Conservation (phyloP, 345 rosid species). For the Salix suchowensis region DNA sequence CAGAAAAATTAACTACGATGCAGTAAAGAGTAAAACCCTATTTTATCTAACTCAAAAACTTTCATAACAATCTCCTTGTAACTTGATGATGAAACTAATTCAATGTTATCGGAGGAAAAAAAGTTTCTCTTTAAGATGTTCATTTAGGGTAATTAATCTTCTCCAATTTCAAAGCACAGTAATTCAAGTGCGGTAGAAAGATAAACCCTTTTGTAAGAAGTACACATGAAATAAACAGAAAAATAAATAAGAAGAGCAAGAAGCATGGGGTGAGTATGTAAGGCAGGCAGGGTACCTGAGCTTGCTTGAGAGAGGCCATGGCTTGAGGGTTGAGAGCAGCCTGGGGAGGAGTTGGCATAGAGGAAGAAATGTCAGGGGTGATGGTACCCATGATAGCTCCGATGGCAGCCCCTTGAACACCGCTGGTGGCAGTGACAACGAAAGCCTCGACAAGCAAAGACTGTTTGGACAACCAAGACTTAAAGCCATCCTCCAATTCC, state of each 20-base stretch:
- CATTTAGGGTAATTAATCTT: not conserved
- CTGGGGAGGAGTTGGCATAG: conserved; percentile 40
- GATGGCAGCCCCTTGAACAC: conserved; percentile 75
- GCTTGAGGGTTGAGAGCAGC: conserved; percentile 65
- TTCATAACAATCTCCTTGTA: too few species aligned
- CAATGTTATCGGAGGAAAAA: too few species aligned
- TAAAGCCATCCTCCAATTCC: conserved; percentile 59
- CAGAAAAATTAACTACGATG: too few species aligned
- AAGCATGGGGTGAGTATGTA: too few species aligned
- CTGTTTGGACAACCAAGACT: conserved; percentile 73
- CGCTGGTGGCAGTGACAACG: conserved; percentile 67
- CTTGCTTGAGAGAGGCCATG: conserved; percentile 80
- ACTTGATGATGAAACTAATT: too few species aligned
- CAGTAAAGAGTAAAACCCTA: too few species aligned
- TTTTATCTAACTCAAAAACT: too few species aligned
- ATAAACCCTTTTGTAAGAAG: too few species aligned
- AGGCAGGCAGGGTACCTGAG: conserved; percentile 46
- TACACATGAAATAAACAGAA: not conserved
- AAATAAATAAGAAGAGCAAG: not conserved
- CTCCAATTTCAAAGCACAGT: too few species aligned
- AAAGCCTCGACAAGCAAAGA: conserved; percentile 71
- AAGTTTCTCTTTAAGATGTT: not conserved
- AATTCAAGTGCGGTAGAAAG: too few species aligned
- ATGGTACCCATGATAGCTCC: conserved; percentile 77
- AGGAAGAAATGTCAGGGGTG: conserved; percentile 50